These are phyloP conservation scores for Trichoderma aggressivum DNA, from an alignment of 2,329 filamentous ascomycete species.

Conservation along the genomic window DNA sequence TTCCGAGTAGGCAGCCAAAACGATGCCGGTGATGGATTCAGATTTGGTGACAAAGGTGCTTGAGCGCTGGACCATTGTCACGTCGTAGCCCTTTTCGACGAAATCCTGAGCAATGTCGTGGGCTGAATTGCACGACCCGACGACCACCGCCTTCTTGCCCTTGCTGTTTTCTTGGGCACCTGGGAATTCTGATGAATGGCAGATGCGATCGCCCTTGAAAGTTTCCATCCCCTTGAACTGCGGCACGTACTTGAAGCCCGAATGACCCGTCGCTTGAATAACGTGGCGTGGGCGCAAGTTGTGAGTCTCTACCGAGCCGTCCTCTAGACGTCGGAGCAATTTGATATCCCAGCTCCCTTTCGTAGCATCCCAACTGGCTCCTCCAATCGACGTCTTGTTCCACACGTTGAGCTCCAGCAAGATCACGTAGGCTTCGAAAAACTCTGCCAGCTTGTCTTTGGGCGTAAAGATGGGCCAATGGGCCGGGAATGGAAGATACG, in stretches of 20 bases:
- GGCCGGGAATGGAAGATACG: conserved; percentile 61
- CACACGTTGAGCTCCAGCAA: conserved; percentile 68
- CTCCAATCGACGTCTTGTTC: conserved; percentile 50
- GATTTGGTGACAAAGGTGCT: conserved; percentile 62
- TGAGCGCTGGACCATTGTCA: conserved; percentile 68
- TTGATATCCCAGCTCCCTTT: conserved; percentile 53
- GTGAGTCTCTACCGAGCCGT: conserved; percentile 48
- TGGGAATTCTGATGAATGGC: conserved; percentile 59
- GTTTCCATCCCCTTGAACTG: conserved; percentile 51
- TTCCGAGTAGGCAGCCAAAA: conserved; percentile 50
- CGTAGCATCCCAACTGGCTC: conserved; percentile 48
- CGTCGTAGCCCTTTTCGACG: conserved; percentile 61
- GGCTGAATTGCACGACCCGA: conserved; percentile 66
- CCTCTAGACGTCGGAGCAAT: conserved; percentile 47
- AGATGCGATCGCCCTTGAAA: conserved; percentile 59
- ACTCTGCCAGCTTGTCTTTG: conserved; percentile 68
- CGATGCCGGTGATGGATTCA: conserved; percentile 48
- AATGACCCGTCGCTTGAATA: conserved; percentile 65
- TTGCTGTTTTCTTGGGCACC: conserved; percentile 46
- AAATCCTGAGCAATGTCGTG: conserved; percentile 69
- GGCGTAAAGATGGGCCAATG: conserved; percentile 69
- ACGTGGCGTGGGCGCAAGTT: conserved; percentile 60
- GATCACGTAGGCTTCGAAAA: conserved; percentile 62
- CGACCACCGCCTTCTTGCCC: conserved; percentile 60
- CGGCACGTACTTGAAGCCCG: conserved; percentile 62